A percentile compares a stretch with the other conserved stretches of the same genome.
These are phyloP conservation scores for Cavenderia fasciculata DNA, from an alignment of 78 protist species.

Conservation along the genomic window DNA sequence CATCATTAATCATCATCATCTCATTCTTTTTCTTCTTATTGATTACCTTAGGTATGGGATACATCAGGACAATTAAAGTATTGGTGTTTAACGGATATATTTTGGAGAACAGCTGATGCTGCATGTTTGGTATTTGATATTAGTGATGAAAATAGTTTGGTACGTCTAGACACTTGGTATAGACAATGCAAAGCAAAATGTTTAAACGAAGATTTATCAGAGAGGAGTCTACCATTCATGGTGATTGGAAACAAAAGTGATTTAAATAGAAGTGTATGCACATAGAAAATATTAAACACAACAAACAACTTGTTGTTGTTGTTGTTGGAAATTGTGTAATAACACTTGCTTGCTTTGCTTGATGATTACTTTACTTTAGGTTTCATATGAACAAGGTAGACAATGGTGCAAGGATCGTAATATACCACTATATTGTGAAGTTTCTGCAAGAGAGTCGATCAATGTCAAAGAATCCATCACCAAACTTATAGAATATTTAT, in stretches of 20 bases:
- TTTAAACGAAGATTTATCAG: background rate
- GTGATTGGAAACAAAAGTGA: constrained; percentile 36
- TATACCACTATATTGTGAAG: constrained; percentile 14
- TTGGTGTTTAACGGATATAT: constrained; percentile 67
- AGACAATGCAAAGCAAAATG: constrained; percentile 42
- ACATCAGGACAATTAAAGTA: constrained; percentile 57
- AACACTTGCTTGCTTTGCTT: too few relatives aligned
- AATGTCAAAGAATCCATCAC: constrained; percentile 40
- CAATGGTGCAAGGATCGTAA: constrained; percentile 54
- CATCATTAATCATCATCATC: background rate
- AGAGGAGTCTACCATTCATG: background rate
- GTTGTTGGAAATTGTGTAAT: too few relatives aligned
- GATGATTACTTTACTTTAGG: too few relatives aligned
- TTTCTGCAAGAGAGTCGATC: constrained; percentile 14
- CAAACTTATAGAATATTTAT: background rate
- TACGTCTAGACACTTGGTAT: constrained; percentile 39
- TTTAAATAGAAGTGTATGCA: background rate
- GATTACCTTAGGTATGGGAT: constrained; percentile 24
- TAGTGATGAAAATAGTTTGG: background rate
- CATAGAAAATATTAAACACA: too few relatives aligned
- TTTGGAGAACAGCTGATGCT: constrained; percentile 67
- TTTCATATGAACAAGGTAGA: background rate
- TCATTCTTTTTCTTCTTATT: background rate
- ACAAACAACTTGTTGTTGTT: too few relatives aligned
- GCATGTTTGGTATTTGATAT: constrained; percentile 39